Conservation (phyloP, 768 basidiomycete species). For the Agaricus blazei region DNA sequence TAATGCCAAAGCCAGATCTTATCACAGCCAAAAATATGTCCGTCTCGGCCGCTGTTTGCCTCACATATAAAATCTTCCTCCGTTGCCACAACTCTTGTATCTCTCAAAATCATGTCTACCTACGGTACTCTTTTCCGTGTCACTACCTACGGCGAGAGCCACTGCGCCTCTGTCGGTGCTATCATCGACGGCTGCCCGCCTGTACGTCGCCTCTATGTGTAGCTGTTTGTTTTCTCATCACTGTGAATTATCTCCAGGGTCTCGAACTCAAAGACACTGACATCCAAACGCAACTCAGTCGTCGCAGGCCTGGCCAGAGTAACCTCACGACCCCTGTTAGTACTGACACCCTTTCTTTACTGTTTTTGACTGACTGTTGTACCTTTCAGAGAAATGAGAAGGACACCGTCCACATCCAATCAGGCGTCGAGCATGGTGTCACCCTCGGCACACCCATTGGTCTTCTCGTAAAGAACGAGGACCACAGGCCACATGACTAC, state of each 20-base stretch:
- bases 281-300: conserved; percentile 86
- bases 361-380: conserved; percentile 3
- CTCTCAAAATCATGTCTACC: conserved; percentile 66
- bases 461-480: conserved; percentile 95
- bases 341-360: conserved; percentile 11
- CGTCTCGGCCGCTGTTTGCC: neutral
- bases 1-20: neutral
- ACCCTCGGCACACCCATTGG: conserved; percentile 98
- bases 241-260: conserved; percentile 47
- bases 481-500: conserved; percentile 97
- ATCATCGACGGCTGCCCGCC: conserved; percentile 98
- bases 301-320: conserved; percentile 93
- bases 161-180: conserved; percentile 94
- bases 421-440: conserved; percentile 88
- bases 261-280: conserved; percentile 74
- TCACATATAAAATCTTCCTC: conserved; percentile 9
- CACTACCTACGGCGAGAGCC: conserved; percentile 97
- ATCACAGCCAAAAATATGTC: neutral
- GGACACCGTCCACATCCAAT: conserved; percentile 90
- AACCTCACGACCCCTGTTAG: conserved; percentile 92
- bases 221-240: neutral
- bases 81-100: neutral
- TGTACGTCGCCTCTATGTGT: conserved; percentile 39
- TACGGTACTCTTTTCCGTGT: conserved; percentile 91
- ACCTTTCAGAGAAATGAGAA: conserved; percentile 81